phyloP scores from a whole-genome alignment of 2,329 filamentous ascomycete species.

The Colletotrichum salicis region DNA sequence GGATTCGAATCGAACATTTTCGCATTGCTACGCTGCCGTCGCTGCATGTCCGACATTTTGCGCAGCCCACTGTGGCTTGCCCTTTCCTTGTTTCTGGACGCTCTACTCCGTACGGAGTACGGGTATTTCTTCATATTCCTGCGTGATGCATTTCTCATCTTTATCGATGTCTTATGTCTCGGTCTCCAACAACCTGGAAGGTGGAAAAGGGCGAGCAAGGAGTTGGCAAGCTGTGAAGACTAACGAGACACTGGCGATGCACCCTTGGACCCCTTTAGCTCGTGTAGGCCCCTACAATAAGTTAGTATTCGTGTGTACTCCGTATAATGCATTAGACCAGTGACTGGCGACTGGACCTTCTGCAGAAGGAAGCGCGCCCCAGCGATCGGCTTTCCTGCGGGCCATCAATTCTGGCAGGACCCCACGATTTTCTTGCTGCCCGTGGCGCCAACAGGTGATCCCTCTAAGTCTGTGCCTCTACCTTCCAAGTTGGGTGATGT shows the following conservation, averaged over 20 bases:
- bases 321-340: too few species aligned
- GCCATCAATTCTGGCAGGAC: slow-evolving; percentile 8
- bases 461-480: neutral
- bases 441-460: neutral
- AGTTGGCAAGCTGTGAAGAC: neutral
- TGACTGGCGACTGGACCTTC: neutral
- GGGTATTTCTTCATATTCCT: neutral
- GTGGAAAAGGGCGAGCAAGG: neutral
- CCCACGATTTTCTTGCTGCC: neutral
- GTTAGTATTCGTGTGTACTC: too few species aligned
- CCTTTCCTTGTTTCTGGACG: neutral
- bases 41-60: neutral
- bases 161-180: neutral
- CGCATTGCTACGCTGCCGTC: neutral
- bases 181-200: neutral
- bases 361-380: slow-evolving; percentile 21
- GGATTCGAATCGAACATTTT: neutral
- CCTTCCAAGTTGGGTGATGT: neutral
- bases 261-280: neutral
- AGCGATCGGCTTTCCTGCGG: slow-evolving; percentile 24
- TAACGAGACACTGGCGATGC: neutral
- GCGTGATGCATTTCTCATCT: neutral
- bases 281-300: too few species aligned
- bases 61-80: neutral
- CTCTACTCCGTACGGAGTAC: neutral